Percentiles rank a stretch among this genome's conserved stretches.
Conservation (phyloP, 164 flowering plant species). For the Stephania japonica region DNA sequence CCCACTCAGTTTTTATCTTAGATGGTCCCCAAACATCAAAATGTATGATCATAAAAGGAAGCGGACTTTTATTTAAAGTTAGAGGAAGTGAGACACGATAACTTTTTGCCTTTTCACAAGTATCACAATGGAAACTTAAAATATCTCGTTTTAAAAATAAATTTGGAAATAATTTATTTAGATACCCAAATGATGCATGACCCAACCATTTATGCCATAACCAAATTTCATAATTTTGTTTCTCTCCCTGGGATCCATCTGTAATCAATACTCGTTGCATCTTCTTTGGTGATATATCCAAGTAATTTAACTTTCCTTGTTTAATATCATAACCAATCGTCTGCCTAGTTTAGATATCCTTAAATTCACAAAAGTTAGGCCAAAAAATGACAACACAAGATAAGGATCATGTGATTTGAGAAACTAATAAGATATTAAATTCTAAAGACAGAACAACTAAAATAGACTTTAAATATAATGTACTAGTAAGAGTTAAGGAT, state of each 20-base stretch:
- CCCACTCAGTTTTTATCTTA: too few relatives aligned
- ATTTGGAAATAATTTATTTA: slow-evolving; percentile 11
- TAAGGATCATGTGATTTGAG: slow-evolving; percentile 5
- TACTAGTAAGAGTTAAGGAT: slow-evolving; percentile 7
- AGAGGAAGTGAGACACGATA: too few relatives aligned
- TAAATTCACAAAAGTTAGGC: slow-evolving; percentile 7
- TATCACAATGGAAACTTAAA: too few relatives aligned
- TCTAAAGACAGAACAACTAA: not conserved
- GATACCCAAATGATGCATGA: slow-evolving; percentile 14
- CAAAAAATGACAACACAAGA: slow-evolving; percentile 10
- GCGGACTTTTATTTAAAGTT: too few relatives aligned
- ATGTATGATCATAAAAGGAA: too few relatives aligned
- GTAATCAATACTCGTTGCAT: too few relatives aligned
- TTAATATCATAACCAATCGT: slow-evolving; percentile 16
- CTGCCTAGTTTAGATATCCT: slow-evolving; percentile 6
- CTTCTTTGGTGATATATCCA: too few relatives aligned
- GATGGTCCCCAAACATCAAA: too few relatives aligned
- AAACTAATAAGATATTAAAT: not conserved
- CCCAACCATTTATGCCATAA: slow-evolving; percentile 8
- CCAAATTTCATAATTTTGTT: slow-evolving; percentile 5
- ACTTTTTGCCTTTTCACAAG: too few relatives aligned
- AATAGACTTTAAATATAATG: not conserved
- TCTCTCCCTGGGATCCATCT: too few relatives aligned
- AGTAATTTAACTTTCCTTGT: slow-evolving; percentile 1
- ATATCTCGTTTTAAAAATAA: slow-evolving; percentile 8